These are phyloP conservation scores for Ananas comosus DNA, from an alignment of 176 grass and related monocot genomes.

Conservation along the genomic window DNA sequence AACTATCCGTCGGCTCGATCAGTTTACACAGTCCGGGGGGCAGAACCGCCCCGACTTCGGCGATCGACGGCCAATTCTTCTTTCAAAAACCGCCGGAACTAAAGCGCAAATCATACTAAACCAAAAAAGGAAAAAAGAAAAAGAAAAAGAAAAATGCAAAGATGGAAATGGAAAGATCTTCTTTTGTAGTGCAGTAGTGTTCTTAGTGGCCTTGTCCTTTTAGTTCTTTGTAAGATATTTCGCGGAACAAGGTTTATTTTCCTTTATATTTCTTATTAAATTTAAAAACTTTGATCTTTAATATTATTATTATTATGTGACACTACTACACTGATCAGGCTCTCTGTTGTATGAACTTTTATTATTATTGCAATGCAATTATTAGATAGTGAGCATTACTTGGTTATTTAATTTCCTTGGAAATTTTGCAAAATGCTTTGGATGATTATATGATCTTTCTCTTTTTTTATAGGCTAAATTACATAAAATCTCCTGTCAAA, in stretches of 20 bases:
- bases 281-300: not conserved
- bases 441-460: too few relatives aligned
- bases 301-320: not conserved
- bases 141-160: not conserved
- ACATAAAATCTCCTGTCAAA: too few relatives aligned
- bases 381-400: too few relatives aligned
- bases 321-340: not conserved
- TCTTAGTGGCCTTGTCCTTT: not conserved
- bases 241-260: not conserved
- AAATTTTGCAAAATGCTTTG: too few relatives aligned
- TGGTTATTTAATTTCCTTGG: too few relatives aligned
- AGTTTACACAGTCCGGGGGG: slow-evolving; percentile 51
- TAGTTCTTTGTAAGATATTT: not conserved
- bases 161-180: not conserved
- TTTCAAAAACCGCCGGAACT: slow-evolving; percentile 58
- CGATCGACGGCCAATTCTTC: slow-evolving; percentile 41
- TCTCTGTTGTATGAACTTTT: not conserved
- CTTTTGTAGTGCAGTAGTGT: not conserved
- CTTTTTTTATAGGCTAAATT: too few relatives aligned
- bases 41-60: slow-evolving; percentile 29
- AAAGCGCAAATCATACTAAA: slow-evolving; percentile 62
- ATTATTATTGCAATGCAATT: too few relatives aligned
- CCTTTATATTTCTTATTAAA: not conserved
- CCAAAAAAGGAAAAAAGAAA: not conserved
- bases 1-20: slow-evolving; percentile 64